A percentile compares a stretch with the other conserved stretches of the same genome.
Conservation (phyloP, 176 grass and related monocot species). For the Oryza officinalis region DNA sequence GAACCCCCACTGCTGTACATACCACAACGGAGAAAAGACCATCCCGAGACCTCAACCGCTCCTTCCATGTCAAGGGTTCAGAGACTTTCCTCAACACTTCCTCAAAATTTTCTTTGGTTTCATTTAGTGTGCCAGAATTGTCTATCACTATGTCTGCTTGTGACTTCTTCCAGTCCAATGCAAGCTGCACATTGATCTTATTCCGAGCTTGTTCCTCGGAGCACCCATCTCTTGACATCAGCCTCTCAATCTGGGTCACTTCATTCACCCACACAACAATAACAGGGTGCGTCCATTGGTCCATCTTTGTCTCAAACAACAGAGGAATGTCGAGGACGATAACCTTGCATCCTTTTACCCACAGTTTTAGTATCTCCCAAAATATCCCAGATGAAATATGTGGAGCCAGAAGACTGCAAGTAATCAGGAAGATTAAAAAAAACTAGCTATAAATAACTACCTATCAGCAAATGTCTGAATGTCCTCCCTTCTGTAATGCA, state of each 20-base stretch:
- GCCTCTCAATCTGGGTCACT: conserved; percentile 63
- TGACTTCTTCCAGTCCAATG: conserved; percentile 62
- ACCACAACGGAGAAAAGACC: conserved; percentile 60
- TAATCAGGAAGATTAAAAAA: neutral
- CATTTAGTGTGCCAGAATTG: conserved; percentile 70
- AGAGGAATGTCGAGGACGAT: conserved; percentile 83
- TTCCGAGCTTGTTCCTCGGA: conserved; percentile 67
- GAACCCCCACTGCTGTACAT: conserved; percentile 44
- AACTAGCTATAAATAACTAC: neutral
- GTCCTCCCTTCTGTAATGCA: too few relatives aligned
- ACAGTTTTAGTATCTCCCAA: conserved; percentile 80
- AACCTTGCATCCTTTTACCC: conserved; percentile 72
- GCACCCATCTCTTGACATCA: conserved; percentile 77
- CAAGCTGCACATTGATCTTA: conserved; percentile 71
- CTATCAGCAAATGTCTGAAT: neutral
- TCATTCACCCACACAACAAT: conserved; percentile 87
- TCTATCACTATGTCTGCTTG: conserved; percentile 81
- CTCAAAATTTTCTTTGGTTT: conserved; percentile 64
- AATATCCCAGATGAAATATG: conserved; percentile 78
- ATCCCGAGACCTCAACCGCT: conserved; percentile 60
- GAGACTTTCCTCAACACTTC: conserved; percentile 51
- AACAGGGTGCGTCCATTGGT: conserved; percentile 64
- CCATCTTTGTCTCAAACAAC: conserved; percentile 88
- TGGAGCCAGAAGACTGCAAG: conserved; percentile 74
- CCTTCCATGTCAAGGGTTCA: conserved; percentile 72